Evolutionary conservation across 805 yeast genomes (phyloP).

Genomic region (Candida gorgasii): DNA sequence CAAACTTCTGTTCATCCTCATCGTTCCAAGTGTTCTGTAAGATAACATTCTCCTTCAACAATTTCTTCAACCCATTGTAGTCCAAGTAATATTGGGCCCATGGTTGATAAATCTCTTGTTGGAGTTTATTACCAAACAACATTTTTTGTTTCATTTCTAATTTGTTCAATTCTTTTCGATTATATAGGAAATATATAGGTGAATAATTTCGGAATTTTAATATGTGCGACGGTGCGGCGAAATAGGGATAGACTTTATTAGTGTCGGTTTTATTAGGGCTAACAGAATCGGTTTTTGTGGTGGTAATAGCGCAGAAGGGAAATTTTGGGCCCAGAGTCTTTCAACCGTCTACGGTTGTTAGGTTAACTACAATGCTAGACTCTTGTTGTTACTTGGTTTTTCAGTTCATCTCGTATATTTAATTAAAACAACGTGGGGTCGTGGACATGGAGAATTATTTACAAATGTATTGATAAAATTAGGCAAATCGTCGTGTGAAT

Average conservation of each 20-base stretch:
- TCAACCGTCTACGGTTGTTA: no score
- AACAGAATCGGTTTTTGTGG: no score
- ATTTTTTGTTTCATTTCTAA: constrained; percentile 36
- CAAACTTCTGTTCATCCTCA: constrained; percentile 70
- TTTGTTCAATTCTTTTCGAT: neutral
- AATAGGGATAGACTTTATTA: neutral
- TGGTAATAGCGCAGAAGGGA: no score
- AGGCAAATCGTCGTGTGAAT: no score
- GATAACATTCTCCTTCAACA: constrained; percentile 67
- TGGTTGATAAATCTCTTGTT: constrained; percentile 79
- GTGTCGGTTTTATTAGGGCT: no score
- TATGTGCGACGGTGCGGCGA: constrained; percentile 3
- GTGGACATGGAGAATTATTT: no score
- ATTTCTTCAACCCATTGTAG: constrained; percentile 64
- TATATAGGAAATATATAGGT: neutral
- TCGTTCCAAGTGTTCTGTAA: constrained; percentile 59
- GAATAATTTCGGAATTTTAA: constrained; percentile 1
- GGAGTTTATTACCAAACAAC: constrained; percentile 85
- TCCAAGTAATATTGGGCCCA: constrained; percentile 78
- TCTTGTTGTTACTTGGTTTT: no score
- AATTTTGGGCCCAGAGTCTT: no score
- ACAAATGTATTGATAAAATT: no score
- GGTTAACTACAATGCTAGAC: no score
- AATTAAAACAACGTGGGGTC: no score
- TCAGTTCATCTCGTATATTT: no score